Conservation (phyloP, 2,329 filamentous ascomycete species). For the Colletotrichum australisinense region DNA sequence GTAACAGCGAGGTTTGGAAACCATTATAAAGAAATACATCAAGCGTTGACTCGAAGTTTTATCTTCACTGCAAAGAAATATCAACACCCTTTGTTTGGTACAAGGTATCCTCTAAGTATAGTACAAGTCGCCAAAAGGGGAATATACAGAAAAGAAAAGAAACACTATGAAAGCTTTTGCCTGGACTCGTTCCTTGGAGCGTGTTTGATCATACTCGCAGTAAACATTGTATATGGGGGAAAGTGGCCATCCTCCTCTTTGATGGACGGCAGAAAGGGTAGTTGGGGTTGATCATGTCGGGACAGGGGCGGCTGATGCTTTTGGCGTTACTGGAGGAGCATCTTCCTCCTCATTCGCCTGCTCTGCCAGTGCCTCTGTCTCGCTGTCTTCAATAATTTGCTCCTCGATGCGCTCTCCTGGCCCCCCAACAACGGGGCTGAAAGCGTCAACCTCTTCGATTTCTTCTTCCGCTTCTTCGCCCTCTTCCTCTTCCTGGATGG, state of each 20-base stretch:
- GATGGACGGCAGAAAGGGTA: not conserved
- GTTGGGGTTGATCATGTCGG: slow-evolving; percentile 1
- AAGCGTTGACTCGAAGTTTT: not conserved
- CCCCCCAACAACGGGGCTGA: slow-evolving; percentile 60
- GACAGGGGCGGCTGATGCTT: not conserved
- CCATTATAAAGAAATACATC: not conserved
- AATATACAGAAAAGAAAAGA: slow-evolving; percentile 20
- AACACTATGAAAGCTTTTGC: slow-evolving; percentile 23
- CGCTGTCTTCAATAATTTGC: slow-evolving; percentile 49
- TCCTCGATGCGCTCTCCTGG: slow-evolving; percentile 59
- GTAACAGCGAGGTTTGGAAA: not conserved
- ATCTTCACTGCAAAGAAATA: not conserved
- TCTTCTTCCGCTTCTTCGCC: slow-evolving; percentile 58
- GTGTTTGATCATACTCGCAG: slow-evolving; percentile 3
- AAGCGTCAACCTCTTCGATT: slow-evolving; percentile 69
- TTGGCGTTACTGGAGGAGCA: slow-evolving; percentile 20
- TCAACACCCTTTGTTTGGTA: slow-evolving; percentile 31
- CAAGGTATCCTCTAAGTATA: slow-evolving; percentile 35
- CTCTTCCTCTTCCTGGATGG: slow-evolving; percentile 75
- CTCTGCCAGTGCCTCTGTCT: slow-evolving; percentile 19
- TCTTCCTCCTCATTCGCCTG: not conserved
- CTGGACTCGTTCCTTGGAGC: slow-evolving; percentile 10
- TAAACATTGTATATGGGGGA: slow-evolving; percentile 4
- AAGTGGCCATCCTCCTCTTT: not conserved
- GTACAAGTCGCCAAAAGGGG: slow-evolving; percentile 26